These are phyloP conservation scores for Aspergillus affinis DNA, from an alignment of 495 filamentous ascomycete genomes.

Conservation along the genomic window DNA sequence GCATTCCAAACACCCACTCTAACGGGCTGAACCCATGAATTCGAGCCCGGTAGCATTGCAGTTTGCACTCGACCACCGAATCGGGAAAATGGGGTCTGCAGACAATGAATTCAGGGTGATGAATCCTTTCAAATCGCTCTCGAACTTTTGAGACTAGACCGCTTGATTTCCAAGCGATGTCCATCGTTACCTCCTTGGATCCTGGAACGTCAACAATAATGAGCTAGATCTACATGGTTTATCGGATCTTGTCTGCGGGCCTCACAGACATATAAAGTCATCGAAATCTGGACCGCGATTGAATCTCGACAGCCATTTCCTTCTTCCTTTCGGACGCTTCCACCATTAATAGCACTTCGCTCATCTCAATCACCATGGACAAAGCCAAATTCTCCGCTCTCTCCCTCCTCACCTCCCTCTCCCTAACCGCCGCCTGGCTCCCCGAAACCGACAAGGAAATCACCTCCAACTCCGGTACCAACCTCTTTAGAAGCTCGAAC, in stretches of 20 bases:
- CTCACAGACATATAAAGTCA: too few species aligned
- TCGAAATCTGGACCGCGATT: background rate
- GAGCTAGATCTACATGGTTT: too few species aligned
- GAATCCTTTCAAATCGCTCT: background rate
- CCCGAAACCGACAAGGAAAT: conserved; percentile 32
- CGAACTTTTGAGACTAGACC: background rate
- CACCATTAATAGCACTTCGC: too few species aligned
- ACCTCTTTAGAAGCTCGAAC: conserved; percentile 27
- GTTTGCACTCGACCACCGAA: background rate
- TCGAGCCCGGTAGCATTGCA: background rate
- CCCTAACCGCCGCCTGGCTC: conserved; percentile 27
- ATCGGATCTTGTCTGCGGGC: too few species aligned
- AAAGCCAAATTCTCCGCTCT: conserved; percentile 9
- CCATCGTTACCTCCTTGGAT: too few species aligned
- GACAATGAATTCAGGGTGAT: background rate
- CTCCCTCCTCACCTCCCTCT: conserved; percentile 13
- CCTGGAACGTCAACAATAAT: background rate
- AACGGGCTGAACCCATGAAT: background rate
- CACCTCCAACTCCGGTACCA: conserved; percentile 22
- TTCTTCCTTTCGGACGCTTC: too few species aligned
- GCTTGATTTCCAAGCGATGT: too few species aligned
- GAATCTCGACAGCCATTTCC: too few species aligned
- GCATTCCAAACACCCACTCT: background rate
- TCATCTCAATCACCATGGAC: background rate
- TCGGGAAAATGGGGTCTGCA: background rate